Evolutionary conservation across 768 basidiomycete species (phyloP).

Genomic region (Rhizopogon salebrosus): DNA sequence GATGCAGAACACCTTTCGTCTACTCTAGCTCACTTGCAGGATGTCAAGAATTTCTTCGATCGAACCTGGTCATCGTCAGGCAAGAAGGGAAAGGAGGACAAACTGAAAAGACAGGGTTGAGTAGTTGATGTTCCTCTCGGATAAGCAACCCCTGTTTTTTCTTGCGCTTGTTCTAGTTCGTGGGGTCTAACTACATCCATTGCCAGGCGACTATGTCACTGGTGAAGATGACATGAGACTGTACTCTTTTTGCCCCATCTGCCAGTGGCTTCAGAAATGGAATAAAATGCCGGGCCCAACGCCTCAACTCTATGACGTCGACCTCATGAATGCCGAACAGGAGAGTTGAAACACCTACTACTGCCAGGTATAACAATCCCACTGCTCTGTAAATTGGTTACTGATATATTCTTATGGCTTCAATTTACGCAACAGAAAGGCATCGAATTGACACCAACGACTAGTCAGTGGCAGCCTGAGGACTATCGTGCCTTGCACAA

Average conservation of each 20-base stretch:
- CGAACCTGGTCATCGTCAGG: too few species aligned
- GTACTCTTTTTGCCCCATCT: neutral
- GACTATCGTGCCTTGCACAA: neutral
- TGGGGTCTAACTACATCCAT: neutral
- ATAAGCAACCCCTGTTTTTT: neutral
- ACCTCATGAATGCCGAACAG: neutral
- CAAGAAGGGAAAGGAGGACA: neutral
- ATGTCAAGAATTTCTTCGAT: neutral
- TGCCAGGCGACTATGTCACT: neutral
- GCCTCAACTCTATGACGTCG: neutral
- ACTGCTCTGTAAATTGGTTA: too few species aligned
- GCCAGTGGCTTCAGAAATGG: neutral
- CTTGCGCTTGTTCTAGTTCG: neutral
- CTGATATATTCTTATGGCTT: neutral
- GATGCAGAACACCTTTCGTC: too few species aligned
- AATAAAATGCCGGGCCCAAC: neutral
- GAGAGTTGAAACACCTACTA: neutral
- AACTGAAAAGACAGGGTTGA: neutral
- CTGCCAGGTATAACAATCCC: neutral
- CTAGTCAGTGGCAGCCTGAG: neutral
- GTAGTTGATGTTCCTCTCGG: neutral
- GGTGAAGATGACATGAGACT: neutral
- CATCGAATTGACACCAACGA: neutral
- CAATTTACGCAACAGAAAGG: neutral
- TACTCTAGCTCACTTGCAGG: neutral